phyloP scores from a whole-genome alignment of 257 asterid species.

The Capsicum chinense region DNA sequence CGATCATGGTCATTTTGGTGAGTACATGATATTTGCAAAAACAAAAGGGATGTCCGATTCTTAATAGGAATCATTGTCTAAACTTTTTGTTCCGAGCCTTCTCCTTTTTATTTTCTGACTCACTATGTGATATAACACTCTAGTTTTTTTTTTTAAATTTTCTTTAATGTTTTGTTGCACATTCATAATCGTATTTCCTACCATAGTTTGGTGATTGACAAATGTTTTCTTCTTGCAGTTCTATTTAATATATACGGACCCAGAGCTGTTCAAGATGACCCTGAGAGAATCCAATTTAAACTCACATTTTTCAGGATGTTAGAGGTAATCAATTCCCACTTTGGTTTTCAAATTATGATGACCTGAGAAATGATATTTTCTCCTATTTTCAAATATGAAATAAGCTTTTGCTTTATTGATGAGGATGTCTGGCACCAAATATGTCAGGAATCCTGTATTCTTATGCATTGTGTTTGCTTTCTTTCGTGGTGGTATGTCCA shows the following conservation, averaged over 20 bases:
- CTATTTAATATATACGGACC: constrained; percentile 94
- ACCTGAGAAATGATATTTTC: background rate
- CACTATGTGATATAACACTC: background rate
- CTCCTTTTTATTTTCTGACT: background rate
- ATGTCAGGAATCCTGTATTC: background rate
- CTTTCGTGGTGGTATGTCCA: background rate
- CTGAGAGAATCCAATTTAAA: constrained; percentile 80
- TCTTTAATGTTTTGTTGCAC: constrained; percentile 24
- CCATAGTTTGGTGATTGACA: constrained; percentile 25
- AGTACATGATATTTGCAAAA: constrained; percentile 36
- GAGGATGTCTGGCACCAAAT: constrained; percentile 7
- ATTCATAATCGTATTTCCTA: constrained; percentile 26
- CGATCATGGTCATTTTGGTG: constrained; percentile 90
- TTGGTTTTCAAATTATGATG: background rate
- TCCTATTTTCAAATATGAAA: background rate
- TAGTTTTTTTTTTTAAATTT: background rate
- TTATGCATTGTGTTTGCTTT: background rate
- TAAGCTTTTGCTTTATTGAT: background rate
- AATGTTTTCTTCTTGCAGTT: constrained; percentile 56
- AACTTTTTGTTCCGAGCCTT: background rate
- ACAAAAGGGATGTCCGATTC: background rate
- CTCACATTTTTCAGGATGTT: constrained; percentile 64
- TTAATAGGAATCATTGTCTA: background rate
- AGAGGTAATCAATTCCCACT: constrained; percentile 61
- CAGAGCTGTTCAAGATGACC: constrained; percentile 75